phyloP scores from a whole-genome alignment of 2,329 filamentous ascomycete genomes.

The Cladosporium colombiae region DNA sequence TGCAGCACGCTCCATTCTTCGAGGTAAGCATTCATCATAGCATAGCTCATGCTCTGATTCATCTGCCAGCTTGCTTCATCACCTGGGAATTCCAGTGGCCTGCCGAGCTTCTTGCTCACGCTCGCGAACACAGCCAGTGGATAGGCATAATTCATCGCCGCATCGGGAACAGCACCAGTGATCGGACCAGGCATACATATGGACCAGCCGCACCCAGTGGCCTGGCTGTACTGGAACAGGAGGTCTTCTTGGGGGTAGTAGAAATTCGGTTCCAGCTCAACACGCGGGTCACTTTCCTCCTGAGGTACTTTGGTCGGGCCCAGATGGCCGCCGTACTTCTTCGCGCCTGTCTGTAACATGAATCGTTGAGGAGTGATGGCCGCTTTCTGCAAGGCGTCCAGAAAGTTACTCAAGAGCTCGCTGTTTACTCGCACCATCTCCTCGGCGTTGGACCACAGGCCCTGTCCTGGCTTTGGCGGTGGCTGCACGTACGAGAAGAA shows the following conservation, averaged over 20 bases:
- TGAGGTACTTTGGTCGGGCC: constrained; percentile 48
- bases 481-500: constrained; percentile 59
- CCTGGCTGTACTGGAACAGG: constrained; percentile 46
- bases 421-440: constrained; percentile 52
- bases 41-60: constrained; percentile 44
- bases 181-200: constrained; percentile 52
- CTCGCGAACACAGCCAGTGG: constrained; percentile 54
- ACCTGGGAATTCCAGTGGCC: constrained; percentile 48
- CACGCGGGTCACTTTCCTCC: constrained; percentile 51
- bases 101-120: constrained; percentile 45
- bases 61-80: constrained; percentile 50
- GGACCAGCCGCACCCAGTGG: constrained; percentile 45
- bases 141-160: constrained; percentile 53
- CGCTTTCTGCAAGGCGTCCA: constrained; percentile 46
- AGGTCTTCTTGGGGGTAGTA: constrained; percentile 58
- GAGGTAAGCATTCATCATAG: constrained; percentile 52
- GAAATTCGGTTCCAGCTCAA: constrained; percentile 52
- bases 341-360: constrained; percentile 55
- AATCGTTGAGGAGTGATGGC: constrained; percentile 50
- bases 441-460: constrained; percentile 53
- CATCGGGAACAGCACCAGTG: constrained; percentile 52
- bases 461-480: constrained; percentile 46
- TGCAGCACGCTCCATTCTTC: constrained; percentile 53
- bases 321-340: constrained; percentile 54
- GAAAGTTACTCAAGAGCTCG: constrained; percentile 54